Evolutionary conservation across 805 yeast species (phyloP).

Genomic region (Candida peoriensis): DNA sequence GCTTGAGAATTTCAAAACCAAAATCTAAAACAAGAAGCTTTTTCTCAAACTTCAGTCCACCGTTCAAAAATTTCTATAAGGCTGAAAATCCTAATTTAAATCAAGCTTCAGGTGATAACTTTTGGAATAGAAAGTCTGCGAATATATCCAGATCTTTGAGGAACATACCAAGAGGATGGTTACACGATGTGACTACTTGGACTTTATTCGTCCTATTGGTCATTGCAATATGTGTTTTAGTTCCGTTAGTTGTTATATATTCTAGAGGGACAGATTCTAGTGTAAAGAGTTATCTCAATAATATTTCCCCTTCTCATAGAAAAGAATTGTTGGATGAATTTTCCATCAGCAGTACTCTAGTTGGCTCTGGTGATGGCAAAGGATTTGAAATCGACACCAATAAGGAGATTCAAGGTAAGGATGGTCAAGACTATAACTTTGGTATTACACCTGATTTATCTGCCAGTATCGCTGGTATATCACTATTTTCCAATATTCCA

Average conservation of each 20-base stretch:
- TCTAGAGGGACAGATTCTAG: slow-evolving; percentile 29
- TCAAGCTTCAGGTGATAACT: slow-evolving; percentile 5
- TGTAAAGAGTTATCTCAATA: slow-evolving; percentile 25
- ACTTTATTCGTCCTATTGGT: slow-evolving; percentile 13
- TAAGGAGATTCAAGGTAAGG: too few species aligned
- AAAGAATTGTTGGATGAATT: slow-evolving; percentile 14
- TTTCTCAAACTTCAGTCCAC: slow-evolving; percentile 3
- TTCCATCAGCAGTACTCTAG: too few species aligned
- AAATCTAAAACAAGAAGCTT: not conserved
- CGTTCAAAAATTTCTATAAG: slow-evolving; percentile 12
- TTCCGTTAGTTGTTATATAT: slow-evolving; percentile 23
- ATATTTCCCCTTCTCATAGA: slow-evolving; percentile 23
- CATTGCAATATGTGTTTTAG: slow-evolving; percentile 10
- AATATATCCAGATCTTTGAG: not conserved
- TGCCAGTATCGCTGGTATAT: slow-evolving; percentile 18
- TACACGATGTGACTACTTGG: slow-evolving; percentile 16
- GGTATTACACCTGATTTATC: slow-evolving; percentile 3
- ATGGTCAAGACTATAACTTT: too few species aligned
- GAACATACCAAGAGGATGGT: not conserved
- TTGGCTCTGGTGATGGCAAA: too few species aligned
- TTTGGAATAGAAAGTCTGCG: slow-evolving; percentile 4
- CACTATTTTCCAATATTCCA: slow-evolving; percentile 29
- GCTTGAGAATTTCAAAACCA: slow-evolving; percentile 4
- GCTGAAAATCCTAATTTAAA: slow-evolving; percentile 15
- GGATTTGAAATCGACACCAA: too few species aligned